Evolutionary conservation across 2,329 filamentous ascomycete species (phyloP).

Genomic region (Cryphonectria parasitica): DNA sequence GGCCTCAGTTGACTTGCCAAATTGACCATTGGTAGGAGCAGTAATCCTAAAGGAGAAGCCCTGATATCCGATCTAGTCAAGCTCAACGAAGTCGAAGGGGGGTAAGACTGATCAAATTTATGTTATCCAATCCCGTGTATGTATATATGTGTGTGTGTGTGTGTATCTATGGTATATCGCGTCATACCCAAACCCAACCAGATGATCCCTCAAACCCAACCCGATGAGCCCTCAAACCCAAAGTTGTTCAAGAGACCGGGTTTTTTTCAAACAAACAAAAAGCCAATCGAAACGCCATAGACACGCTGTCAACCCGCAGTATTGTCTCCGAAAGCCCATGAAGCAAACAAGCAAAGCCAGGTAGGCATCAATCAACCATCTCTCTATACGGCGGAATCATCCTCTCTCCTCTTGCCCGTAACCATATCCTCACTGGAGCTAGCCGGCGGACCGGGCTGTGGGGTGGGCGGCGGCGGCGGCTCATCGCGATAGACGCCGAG

Average conservation of each 20-base stretch:
- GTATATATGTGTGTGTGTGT: constrained; percentile 10
- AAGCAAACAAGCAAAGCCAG: constrained; percentile 10
- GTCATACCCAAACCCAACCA: constrained; percentile 8
- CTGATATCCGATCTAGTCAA: neutral
- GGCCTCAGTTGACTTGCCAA: neutral
- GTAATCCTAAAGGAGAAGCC: neutral
- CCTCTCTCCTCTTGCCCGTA: constrained; percentile 22
- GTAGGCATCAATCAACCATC: constrained; percentile 4
- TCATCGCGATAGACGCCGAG: constrained; percentile 16
- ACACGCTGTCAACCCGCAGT: constrained; percentile 6
- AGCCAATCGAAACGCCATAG: constrained; percentile 9
- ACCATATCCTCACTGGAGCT: constrained; percentile 10
- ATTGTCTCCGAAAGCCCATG: neutral
- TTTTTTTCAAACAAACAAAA: constrained; percentile 5
- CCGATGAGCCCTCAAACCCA: constrained; percentile 1
- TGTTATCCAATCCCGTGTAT: neutral
- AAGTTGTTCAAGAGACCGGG: neutral
- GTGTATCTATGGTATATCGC: constrained; percentile 26
- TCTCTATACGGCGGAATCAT: constrained; percentile 30
- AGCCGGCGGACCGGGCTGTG: neutral
- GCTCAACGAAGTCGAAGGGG: neutral
- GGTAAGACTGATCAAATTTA: neutral
- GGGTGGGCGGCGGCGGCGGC: neutral
- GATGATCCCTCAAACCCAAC: constrained; percentile 1
- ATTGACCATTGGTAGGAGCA: neutral